Base-by-base conservation (phyloP, 192 early-diverging fungal genomes). In the Anaeromyces robustus region DNA sequence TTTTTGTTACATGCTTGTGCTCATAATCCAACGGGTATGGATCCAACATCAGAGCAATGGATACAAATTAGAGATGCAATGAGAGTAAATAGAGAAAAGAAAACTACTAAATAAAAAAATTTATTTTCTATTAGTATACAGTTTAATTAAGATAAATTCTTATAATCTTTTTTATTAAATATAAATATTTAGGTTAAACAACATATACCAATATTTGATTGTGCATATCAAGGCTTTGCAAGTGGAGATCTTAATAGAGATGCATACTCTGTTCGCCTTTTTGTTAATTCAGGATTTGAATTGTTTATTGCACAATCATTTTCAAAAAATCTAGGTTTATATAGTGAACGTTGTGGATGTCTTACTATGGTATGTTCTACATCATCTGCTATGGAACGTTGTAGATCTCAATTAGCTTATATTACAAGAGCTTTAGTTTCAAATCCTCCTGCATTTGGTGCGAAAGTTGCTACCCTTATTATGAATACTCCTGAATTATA, bases 21-120 rank as follows among this genome's bases (percentile, higher is more conserved):
- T 22, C 97, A 99, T 87, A 99, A 99, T 90, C 97, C 97, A 31
- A 99, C 97, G 0, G 97, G 97, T 84, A 95, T 99, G 43, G 97
- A 99, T 84, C 97, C 97, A 30, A 95, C 97, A 1, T 87, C 89
- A n/a, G 95, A 94, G 79, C 94, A 99, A 85, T 99, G 97, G 97
- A 92, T 92, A 86, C 83, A 86, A 78, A 97, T 99, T 81, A 95
- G 96, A 30, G 90, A 93, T 30, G 91, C 95, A 14, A 92, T 95
- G 85, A 85, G 86, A 30, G 52, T 68, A 68, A 68, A n/a, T 68
- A 7, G 7, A n/a, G n/a, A n/a, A n/a, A n/a, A n/a, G n/a, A n/a
- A n/a, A n/a, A n/a, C n/a, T n/a, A n/a, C n/a, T n/a, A n/a, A n/a
- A n/a, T n/a, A n/a, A n/a, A n/a, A n/a, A n/a, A n/a, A n/a, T n/a